Conservation (phyloP, 176 grass and related monocot genomes). For the Carex parvula region DNA sequence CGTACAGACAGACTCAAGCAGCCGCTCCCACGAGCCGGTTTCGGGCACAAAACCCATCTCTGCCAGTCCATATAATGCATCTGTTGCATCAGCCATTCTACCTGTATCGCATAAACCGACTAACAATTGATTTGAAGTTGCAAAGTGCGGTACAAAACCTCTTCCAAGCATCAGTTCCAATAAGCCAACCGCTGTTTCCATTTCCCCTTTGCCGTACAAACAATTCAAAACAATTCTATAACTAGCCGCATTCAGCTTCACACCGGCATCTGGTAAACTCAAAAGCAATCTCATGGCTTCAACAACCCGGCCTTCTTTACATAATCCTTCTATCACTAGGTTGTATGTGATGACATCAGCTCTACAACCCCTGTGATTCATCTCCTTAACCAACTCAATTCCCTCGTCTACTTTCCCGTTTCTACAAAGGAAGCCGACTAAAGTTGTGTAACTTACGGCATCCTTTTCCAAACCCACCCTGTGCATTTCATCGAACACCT, state of each 20-base stretch:
- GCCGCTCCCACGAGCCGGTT: constrained; percentile 42
- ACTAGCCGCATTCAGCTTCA: constrained; percentile 59
- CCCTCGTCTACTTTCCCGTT: constrained; percentile 64
- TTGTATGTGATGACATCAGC: constrained; percentile 81
- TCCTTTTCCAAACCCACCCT: constrained; percentile 55
- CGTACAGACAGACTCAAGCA: constrained; percentile 49
- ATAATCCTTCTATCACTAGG: constrained; percentile 66
- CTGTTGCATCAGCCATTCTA: constrained; percentile 50
- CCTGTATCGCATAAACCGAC: constrained; percentile 60
- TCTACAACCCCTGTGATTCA: constrained; percentile 53
- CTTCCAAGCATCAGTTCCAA: constrained; percentile 57
- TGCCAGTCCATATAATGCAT: constrained; percentile 57
- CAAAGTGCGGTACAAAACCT: constrained; percentile 71
- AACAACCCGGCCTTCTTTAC: constrained; percentile 41
- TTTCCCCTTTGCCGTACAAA: constrained; percentile 48
- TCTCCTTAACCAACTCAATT: constrained; percentile 69
- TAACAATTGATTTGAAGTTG: constrained; percentile 64
- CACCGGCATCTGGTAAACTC: constrained; percentile 50
- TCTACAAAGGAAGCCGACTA: constrained; percentile 74
- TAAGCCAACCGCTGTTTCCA: constrained; percentile 51
- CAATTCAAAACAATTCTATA: constrained; percentile 80
- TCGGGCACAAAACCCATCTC: constrained; percentile 63
- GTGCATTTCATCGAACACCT: constrained; percentile 68
- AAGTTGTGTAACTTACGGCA: constrained; percentile 64
- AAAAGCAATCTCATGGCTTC: constrained; percentile 60